Evolutionary conservation across 345 rosid species (phyloP), one percentile per base, ranked within the genome.

Genomic region (Camelina neglecta): DNA sequence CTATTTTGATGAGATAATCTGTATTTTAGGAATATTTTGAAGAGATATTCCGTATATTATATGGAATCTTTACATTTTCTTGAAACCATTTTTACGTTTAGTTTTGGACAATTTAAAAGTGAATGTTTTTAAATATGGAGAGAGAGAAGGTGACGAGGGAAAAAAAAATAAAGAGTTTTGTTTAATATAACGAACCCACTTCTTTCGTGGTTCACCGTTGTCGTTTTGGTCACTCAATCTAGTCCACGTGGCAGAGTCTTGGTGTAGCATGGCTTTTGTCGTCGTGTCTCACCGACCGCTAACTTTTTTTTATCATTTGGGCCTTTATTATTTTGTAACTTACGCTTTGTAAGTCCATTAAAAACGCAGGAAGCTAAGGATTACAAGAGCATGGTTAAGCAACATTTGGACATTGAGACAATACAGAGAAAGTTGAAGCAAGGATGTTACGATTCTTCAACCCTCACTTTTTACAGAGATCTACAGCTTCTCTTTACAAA

Each of bases 401-500:
- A 86, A 78, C 92, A 87, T 55, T 65, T 87, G 84, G 97, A 91
- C 62, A 50, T 91, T 10, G 85, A 85, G 54, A 83, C 85, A 5
- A 81, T 91, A 60, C 83, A 84, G 36, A 60, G 81, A 10, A 86
- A 72, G 72, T 18, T 91, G 36, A 84, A 78, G 55, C 75, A 84
- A 76, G 87, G 89, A 41, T 78, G 24, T 5, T 89, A 87, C 69
- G 73, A 84, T 33, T 76, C 88, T 36, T 77, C 78, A 42, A 50
- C 72, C 29, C 78, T 84, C 59, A 10, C 51, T 5, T 86, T 89
- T 75, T 85, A 85, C 76, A 85, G 90, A 47, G 96, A 91, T 72
- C 75, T 91, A 7, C 79, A 85, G 56, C 92, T 89, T 78, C 88
- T 91, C 76, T 81, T 89, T 81, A 83, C 81, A 73, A 91, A 91